Evolutionary conservation across 192 early-diverging fungal genomes (phyloP), one percentile per base, ranked within the genome.

Genomic region (Kappamyces sp.): DNA sequence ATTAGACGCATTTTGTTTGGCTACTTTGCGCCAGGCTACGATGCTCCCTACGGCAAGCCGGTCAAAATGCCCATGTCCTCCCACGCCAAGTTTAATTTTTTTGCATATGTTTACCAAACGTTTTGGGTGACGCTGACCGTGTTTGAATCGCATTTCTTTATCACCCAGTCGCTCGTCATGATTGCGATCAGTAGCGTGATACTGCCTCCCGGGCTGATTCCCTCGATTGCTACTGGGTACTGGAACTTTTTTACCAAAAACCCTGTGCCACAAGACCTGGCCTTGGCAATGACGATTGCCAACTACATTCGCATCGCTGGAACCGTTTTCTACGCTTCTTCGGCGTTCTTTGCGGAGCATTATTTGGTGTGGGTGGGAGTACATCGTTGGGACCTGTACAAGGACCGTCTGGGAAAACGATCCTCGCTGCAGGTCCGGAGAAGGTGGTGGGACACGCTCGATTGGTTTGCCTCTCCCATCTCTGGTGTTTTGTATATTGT

Each of bases 111-210:
- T 23, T 23, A 23, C 60, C 50, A 62, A 46, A 52, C 66, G 33
- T 6, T 62, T 2, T 39, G 50, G 39, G 41, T 75, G 10, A 40
- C 67, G 9, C 67, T 71, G 46, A 44, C 66, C 1, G 42, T 66
- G 5, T 7, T 62, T 10, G 73, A 75, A 63, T 66, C 73, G 5
- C 69, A 75, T 59, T 49, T 75, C 36, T 32, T 64, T 5, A 59
- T 71, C 51, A 66, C 66, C 8, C 68, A 75, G 51, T 34, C 68
- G n/a, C 23, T 75, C 15, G 39, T 75, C 31, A 65, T 75, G 40
- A 23, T 23, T 23, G 15, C 52, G 33, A 57, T 65, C 40, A 36
- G 60, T 1, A 36, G 41, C 6, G n/a, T 75, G 3, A 47, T 71
- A 15, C 12, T 75, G 34, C 73, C 66, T n/a, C 6, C 53, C 41